Evolutionary conservation across 805 yeast genomes (phyloP).

Genomic region (Yarrowia bubula): DNA sequence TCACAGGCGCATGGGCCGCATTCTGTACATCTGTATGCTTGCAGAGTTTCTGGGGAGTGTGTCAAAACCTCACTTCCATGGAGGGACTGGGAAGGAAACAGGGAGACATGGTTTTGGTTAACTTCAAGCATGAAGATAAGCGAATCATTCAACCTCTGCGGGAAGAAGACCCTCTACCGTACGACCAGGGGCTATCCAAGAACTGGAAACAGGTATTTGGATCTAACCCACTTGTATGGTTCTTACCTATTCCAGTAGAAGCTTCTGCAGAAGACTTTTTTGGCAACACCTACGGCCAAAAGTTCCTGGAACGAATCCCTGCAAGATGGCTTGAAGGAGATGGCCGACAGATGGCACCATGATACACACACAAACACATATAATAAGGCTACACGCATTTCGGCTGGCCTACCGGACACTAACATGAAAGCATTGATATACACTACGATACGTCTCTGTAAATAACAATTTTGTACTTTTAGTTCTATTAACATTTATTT

Average conservation of each 20-base stretch:
- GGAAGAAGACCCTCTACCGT: constrained; percentile 35
- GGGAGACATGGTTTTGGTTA: constrained; percentile 38
- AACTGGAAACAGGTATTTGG: constrained; percentile 38
- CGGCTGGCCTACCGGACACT: neutral
- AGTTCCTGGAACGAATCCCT: neutral
- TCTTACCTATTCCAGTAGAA: constrained; percentile 30
- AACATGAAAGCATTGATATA: neutral
- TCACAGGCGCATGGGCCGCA: constrained; percentile 47
- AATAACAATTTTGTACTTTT: neutral
- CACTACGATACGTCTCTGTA: neutral
- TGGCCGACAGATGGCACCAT: neutral
- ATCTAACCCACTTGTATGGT: constrained; percentile 36
- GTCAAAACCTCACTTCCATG: constrained; percentile 53
- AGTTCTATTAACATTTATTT: neutral
- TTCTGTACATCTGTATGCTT: constrained; percentile 47
- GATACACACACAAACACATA: neutral
- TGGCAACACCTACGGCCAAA: neutral
- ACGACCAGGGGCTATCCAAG: constrained; percentile 33
- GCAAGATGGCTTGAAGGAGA: constrained; percentile 4
- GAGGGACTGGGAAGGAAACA: constrained; percentile 51
- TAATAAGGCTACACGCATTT: neutral
- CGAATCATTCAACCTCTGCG: constrained; percentile 48
- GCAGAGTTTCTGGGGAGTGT: constrained; percentile 48
- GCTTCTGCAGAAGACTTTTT: neutral
- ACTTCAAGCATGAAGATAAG: constrained; percentile 44